Evolutionary conservation across 352 stramenopile species (phyloP).

Genomic region (Phytophthora niederhauseri): DNA sequence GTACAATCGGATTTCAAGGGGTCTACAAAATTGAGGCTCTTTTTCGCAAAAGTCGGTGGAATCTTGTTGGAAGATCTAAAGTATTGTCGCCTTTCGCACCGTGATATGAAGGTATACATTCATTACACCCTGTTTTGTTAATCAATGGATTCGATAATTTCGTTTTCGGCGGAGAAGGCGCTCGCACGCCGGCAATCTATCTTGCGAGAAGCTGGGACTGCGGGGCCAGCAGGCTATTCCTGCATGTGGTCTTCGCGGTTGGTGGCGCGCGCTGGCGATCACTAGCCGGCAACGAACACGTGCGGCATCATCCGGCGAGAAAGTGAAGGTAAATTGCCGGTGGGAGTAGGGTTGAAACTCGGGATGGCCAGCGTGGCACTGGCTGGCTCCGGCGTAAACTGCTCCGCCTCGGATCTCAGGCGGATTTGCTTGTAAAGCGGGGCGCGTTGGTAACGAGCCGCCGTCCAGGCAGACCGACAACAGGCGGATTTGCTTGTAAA

Average conservation of each 20-base stretch:
- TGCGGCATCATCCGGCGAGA: not conserved
- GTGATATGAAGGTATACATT: not conserved
- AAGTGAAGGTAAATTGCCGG: not conserved
- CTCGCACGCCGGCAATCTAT: not conserved
- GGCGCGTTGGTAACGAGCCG: constrained; percentile 1
- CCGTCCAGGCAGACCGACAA: not conserved
- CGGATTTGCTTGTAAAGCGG: constrained; percentile 14
- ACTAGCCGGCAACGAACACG: not conserved
- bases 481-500: constrained; percentile 13
- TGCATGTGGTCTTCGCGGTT: not conserved
- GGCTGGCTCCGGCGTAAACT: constrained; percentile 8
- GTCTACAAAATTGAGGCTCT: not conserved
- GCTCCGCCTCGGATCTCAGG: not conserved
- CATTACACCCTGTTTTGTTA: not conserved
- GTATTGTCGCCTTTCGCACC: not conserved
- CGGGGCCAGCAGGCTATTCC: constrained; percentile 13
- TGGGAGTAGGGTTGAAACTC: constrained; percentile 31
- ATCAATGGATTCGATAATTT: constrained; percentile 20
- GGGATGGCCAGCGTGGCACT: constrained; percentile 1
- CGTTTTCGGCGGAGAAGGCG: not conserved
- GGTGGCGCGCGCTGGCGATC: not conserved
- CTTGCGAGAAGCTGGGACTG: not conserved
- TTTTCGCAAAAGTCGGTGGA: not conserved
- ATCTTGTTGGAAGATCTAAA: not conserved
- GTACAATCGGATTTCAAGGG: constrained; percentile 20